Conservation (phyloP, 2,329 filamentous ascomycete genomes). For the Paraconiothyrium brasiliense region DNA sequence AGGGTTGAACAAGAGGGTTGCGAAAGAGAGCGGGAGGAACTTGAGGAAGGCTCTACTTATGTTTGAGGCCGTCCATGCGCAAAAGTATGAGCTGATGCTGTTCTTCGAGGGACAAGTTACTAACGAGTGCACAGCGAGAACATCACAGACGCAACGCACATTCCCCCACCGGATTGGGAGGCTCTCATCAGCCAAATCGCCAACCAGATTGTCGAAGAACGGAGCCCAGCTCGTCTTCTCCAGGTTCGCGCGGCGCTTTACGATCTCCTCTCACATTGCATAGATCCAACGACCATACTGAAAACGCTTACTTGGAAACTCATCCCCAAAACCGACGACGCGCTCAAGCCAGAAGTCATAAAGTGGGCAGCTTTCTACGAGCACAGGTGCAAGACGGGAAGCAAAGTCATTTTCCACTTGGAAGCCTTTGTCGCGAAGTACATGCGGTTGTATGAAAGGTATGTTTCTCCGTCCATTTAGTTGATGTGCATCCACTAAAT, state of each 20-base stretch:
- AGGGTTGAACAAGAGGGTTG: constrained; percentile 83
- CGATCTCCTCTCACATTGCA: constrained; percentile 95
- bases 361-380: constrained; percentile 98
- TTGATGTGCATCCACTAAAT: constrained; percentile 12
- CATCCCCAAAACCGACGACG: constrained; percentile 85
- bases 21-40: constrained; percentile 89
- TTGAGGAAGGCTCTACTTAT: constrained; percentile 89
- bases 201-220: constrained; percentile 91
- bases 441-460: constrained; percentile 95
- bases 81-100: constrained; percentile 73
- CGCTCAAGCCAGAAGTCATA: constrained; percentile 88
- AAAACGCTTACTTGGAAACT: constrained; percentile 96
- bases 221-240: constrained; percentile 87
- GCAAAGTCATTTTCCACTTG: constrained; percentile 96
- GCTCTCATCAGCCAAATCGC: constrained; percentile 88
- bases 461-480: constrained; percentile 42
- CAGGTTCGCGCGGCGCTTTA: constrained; percentile 94
- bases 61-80: constrained; percentile 96
- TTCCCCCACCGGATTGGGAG: constrained; percentile 97
- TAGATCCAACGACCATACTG: constrained; percentile 91
- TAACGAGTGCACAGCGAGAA: constrained; percentile 72
- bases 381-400: constrained; percentile 89
- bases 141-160: constrained; percentile 84
- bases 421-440: constrained; percentile 99
- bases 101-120: not conserved